Base-by-base conservation (phyloP, 2,329 filamentous ascomycete genomes). In the Ceratocystis harringtonii region DNA sequence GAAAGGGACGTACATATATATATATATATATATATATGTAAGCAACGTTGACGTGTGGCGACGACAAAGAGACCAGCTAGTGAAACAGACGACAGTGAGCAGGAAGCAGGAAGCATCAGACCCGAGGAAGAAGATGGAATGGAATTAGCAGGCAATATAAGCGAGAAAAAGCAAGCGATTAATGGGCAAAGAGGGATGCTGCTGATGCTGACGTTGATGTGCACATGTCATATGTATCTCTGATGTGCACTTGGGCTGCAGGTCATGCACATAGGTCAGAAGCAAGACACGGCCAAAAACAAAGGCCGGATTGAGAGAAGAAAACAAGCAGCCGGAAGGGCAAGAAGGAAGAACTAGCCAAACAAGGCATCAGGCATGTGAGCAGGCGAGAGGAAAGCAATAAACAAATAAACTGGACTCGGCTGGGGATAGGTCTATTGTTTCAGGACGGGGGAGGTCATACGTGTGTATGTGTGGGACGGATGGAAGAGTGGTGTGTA, bases 71-170 rank as follows among this genome's bases (percentile, higher is more conserved):
- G 10, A 61, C 36, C 36, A 15, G 36, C 36, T 15, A 60, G 25
- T 19, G 10, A 22, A 62, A 22, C 30, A 17, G 8, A 15, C 3
- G 28, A 19, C 28, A n/a, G 55, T 41, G 36, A 36, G 28, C 15
- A 17, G n/a, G 28, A 30, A 36, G 28, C 15, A 17, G n/a, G 28
- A 30, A 17, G 55, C 8, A 32, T 5, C 5, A 12, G 19, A 30
- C 12, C 19, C 3, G 19, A 30, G 5, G 8, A 30, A 58, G 52
- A 30, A 32, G 6, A 17, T 28, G 12, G 12, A 58, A 58, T 58
- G 55, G 55, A 58, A 58, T 58, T 58, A 8, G 55, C 55, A 36
- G 55, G 55, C 52, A 57, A 57, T 57, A 57, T 57, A 30, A n/a
- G 3, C 36, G 19, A 25, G n/a, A 50, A 19, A 5, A 50, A 22